Percentiles rank a stretch among this genome's conserved stretches.
Conservation (phyloP, 2,329 filamentous ascomycete species). For the Cordyceps fumosorosea region DNA sequence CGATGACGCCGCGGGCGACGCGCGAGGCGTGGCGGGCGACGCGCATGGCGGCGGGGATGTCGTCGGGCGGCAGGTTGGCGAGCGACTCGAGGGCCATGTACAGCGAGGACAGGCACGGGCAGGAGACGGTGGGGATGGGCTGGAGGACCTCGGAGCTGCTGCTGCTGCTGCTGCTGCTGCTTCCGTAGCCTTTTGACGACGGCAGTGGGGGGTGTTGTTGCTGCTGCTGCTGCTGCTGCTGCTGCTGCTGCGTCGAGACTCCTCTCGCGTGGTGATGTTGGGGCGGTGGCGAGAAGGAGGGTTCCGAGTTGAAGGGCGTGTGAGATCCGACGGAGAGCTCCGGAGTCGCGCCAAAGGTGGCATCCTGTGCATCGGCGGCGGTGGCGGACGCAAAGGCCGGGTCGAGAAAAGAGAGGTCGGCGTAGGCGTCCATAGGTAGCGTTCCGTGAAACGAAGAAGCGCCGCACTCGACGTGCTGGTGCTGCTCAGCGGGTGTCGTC, state of each 20-base stretch:
- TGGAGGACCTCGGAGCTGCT: constrained; percentile 15
- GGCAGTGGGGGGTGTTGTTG: too few relatives aligned
- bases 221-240: too few relatives aligned
- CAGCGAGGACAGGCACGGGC: constrained; percentile 43
- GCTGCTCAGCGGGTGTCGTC: neutral
- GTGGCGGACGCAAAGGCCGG: neutral
- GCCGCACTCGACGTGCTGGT: neutral
- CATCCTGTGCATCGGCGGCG: neutral
- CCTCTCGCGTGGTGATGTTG: neutral
- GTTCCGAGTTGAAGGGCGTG: neutral
- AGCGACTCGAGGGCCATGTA: constrained; percentile 46
- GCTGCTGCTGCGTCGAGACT: neutral
- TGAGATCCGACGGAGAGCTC: constrained; percentile 10
- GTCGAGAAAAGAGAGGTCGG: constrained; percentile 3
- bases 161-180: too few relatives aligned
- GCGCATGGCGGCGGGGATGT: constrained; percentile 40
- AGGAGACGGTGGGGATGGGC: constrained; percentile 28
- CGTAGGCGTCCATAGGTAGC: neutral
- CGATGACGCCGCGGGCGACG: constrained; percentile 44
- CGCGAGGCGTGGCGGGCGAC: constrained; percentile 42
- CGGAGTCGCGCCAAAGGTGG: neutral
- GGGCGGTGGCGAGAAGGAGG: constrained; percentile 5
- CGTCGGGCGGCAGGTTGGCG: constrained; percentile 37
- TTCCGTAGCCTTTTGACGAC: neutral
- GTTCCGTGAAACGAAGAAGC: neutral